Conservation (phyloP, 306 rosid species). For the Cucumis cinereus region DNA sequence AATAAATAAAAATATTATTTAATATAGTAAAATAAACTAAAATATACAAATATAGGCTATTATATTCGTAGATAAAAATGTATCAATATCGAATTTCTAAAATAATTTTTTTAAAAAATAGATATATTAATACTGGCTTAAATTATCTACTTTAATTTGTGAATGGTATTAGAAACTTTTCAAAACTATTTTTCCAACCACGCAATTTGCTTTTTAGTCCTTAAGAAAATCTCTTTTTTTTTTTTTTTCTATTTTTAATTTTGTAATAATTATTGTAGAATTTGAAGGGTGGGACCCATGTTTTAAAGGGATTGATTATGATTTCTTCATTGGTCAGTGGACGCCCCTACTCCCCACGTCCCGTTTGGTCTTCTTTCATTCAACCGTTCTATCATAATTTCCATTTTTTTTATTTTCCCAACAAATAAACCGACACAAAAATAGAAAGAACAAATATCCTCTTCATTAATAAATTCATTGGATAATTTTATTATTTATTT, state of each 20-base stretch:
- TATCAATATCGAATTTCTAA: too few species aligned
- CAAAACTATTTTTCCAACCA: neutral
- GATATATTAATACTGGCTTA: neutral
- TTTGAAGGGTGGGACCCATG: neutral
- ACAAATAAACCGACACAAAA: too few species aligned
- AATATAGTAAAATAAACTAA: too few species aligned
- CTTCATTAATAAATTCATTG: too few species aligned
- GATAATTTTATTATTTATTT: too few species aligned
- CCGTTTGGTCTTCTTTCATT: neutral
- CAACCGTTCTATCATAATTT: neutral
- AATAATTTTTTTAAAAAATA: too few species aligned
- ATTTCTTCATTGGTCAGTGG: neutral
- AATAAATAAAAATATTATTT: too few species aligned
- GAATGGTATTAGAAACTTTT: neutral
- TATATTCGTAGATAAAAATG: too few species aligned
- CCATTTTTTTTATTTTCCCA: neutral
- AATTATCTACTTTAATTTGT: neutral
- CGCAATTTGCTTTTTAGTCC: neutral
- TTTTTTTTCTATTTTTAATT: too few species aligned
- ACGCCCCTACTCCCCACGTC: neutral
- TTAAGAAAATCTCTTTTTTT: neutral
- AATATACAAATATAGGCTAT: too few species aligned
- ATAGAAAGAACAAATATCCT: too few species aligned
- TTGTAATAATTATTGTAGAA: neutral
- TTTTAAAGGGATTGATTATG: neutral